Evolutionary conservation across 2,329 filamentous ascomycete species (phyloP).

Genomic region (Huntiella savannae): DNA sequence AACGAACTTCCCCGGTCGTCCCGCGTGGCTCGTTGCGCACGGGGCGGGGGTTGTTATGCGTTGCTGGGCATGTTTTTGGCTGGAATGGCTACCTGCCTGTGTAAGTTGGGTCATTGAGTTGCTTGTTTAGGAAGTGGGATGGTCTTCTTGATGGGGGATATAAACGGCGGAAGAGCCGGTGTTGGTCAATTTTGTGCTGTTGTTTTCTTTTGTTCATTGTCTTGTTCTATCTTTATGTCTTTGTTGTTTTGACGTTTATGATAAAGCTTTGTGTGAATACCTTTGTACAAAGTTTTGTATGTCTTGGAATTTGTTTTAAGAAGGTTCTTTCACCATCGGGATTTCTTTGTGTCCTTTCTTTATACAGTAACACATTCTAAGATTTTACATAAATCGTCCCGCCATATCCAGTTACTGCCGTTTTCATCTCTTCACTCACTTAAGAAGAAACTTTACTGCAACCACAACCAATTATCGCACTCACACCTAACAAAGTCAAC

Average conservation of each 20-base stretch:
- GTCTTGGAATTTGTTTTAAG: no score
- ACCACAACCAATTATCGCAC: neutral
- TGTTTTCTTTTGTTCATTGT: neutral
- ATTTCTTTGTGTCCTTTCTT: neutral
- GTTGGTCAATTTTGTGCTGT: neutral
- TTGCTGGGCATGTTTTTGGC: neutral
- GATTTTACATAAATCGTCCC: neutral
- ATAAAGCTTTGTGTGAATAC: neutral
- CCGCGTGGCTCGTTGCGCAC: no score
- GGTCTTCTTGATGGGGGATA: neutral
- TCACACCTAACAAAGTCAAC: neutral
- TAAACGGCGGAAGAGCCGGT: neutral
- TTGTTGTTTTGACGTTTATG: neutral
- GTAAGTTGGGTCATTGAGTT: neutral
- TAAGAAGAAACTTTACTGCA: neutral
- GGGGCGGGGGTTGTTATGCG: no score
- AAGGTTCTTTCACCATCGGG: neutral
- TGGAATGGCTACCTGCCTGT: neutral
- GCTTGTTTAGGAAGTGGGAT: no score
- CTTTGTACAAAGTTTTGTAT: no score
- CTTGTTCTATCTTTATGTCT: neutral
- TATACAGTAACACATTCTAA: neutral
- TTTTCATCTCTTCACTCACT: no score
- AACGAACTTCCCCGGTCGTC: no score
- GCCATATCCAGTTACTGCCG: no score